These are phyloP conservation scores for Rhodosporidiobolus odoratus DNA, from an alignment of 768 basidiomycete genomes.

Conservation along the genomic window DNA sequence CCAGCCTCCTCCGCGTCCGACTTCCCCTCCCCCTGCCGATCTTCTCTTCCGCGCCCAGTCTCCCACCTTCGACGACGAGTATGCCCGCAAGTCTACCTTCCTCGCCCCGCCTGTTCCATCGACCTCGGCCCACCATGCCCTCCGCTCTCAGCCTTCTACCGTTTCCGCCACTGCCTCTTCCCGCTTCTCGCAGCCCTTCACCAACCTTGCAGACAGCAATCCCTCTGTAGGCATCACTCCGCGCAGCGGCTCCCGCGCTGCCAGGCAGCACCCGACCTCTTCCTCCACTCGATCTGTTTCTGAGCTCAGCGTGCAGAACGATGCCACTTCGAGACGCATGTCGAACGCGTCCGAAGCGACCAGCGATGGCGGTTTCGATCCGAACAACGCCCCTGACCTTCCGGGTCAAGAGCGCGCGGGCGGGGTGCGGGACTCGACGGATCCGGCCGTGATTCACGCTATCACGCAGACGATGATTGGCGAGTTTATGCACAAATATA, in stretches of 20 bases:
- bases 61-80: conserved; percentile 41
- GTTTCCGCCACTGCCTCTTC: conserved; percentile 18
- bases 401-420: conserved; percentile 9
- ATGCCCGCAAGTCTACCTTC: conserved; percentile 17
- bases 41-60: conserved; percentile 73
- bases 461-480: conserved; percentile 99
- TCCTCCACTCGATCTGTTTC: conserved; percentile 24
- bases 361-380: conserved; percentile 35
- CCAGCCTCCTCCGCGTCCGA: conserved; percentile 57
- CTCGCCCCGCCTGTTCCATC: conserved; percentile 26
- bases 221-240: conserved; percentile 7
- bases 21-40: conserved; percentile 86
- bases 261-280: not conserved
- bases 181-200: conserved; percentile 9
- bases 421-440: conserved; percentile 57
- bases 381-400: conserved; percentile 8
- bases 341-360: conserved; percentile 63
- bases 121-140: not conserved
- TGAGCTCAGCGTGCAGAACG: conserved; percentile 46
- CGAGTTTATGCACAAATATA: conserved; percentile 97
- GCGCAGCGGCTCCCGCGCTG: conserved; percentile 10
- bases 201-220: conserved; percentile 6
- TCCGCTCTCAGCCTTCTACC: conserved; percentile 18
- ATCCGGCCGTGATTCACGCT: conserved; percentile 84
- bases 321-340: conserved; percentile 62